Evolutionary conservation across 2,329 filamentous ascomycete genomes (phyloP).

Genomic region (Aureobasidium sp.): DNA sequence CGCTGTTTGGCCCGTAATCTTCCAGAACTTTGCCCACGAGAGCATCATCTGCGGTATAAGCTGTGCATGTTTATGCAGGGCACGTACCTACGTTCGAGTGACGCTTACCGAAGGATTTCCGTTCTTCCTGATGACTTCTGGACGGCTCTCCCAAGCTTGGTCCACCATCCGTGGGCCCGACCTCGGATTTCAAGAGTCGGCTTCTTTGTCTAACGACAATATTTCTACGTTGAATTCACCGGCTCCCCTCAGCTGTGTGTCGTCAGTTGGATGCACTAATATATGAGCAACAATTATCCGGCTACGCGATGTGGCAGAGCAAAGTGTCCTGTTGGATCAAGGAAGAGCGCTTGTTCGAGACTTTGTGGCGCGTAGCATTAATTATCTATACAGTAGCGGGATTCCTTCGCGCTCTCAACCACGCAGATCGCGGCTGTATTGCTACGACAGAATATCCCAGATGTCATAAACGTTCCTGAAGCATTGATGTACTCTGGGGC

Average conservation of each 20-base stretch:
- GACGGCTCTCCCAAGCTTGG: background rate
- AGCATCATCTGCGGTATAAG: background rate
- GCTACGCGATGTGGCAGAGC: background rate
- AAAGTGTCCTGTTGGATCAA: too few relatives aligned
- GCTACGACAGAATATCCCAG: background rate
- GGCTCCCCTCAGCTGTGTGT: constrained; percentile 1
- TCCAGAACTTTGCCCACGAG: background rate
- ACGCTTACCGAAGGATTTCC: background rate
- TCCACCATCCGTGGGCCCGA: background rate
- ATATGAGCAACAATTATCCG: background rate
- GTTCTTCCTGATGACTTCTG: background rate
- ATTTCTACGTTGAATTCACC: background rate
- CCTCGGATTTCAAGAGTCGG: constrained; percentile 3
- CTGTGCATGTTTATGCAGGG: background rate
- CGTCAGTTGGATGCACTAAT: background rate
- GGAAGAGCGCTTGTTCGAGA: too few relatives aligned
- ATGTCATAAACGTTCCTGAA: constrained; percentile 3
- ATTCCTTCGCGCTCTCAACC: background rate
- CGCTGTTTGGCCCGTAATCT: background rate
- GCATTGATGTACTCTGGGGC: background rate
- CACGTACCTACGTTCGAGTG: background rate
- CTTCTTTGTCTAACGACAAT: background rate
- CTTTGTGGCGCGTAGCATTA: background rate
- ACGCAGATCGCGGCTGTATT: background rate
- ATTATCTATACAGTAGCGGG: background rate